Base-by-base conservation (phyloP, 352 stramenopile genomes). In the Globisporangium splendens region DNA sequence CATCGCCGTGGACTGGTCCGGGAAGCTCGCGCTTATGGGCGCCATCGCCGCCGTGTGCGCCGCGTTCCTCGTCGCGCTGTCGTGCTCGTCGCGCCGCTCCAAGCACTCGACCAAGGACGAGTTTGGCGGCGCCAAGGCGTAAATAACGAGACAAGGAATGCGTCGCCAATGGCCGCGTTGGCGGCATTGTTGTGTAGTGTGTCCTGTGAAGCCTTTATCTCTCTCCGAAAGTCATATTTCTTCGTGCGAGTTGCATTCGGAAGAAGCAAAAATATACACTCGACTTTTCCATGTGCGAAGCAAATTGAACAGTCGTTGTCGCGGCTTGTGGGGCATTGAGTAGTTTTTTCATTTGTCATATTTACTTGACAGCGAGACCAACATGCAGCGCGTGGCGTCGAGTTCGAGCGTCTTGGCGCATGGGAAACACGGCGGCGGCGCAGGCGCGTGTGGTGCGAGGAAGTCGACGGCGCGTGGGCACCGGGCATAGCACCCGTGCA, bases 1-100 rank as follows among this genome's bases (percentile, higher is more conserved):
- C 50, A 61, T 91, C 28, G 81, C 77, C 11, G 76, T 78, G 33
- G 76, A 80, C 63, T 93, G 83, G 83, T 74, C 75, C 44, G 66
- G 50, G n/a, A 79, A 63, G 18, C 70, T 92, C 35, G 75, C 68
- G 28, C 53, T 75, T 35, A 79, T 77, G 59, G 83, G 83, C 15
- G 49, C 79, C 7, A 20, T 85, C n/a, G 70, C 80, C 3, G 75
- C 80, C 8, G 56, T 88, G 48, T 66, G 65, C 20, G 72, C 79
- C 12, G 78, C 73, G 52, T 54, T 75, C 17, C 75, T 92, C 52
- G 61, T 90, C 24, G 72, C 46, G 13, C 58, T 92, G 42, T 81
- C 83, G 53, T 92, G 79, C 50, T 82, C 80, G 47, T 73, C 80
- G 18, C 79, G 79, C 58, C 79, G 79, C 48, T 56, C 56, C 24